These are phyloP conservation scores for Ustilago vetiveriae DNA, from an alignment of 1,284 basidiomycete species.

Conservation along the genomic window DNA sequence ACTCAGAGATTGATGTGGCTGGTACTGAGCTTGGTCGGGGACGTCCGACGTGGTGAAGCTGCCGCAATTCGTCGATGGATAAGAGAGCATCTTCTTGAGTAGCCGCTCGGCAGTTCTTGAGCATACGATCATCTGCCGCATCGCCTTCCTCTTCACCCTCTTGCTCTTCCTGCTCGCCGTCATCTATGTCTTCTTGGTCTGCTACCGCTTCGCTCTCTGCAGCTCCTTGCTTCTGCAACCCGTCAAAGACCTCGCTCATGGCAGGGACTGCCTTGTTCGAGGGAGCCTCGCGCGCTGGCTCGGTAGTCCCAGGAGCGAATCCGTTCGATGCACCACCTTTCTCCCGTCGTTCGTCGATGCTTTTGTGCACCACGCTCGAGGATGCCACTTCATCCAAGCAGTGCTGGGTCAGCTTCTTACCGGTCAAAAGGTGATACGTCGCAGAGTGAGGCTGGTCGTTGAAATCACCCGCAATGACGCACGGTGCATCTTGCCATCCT, in stretches of 20 bases:
- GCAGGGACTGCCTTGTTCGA: constrained; percentile 47
- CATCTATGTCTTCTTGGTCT: constrained; percentile 29
- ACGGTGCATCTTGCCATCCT: constrained; percentile 75
- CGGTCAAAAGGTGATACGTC: constrained; percentile 79
- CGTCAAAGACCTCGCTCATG: constrained; percentile 63
- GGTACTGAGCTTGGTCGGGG: constrained; percentile 14
- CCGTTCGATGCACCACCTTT: constrained; percentile 31
- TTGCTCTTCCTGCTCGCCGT: constrained; percentile 67
- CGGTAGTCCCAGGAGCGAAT: constrained; percentile 54
- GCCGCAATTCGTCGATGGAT: constrained; percentile 73
- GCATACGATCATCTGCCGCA: constrained; percentile 72
- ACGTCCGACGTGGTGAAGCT: constrained; percentile 70
- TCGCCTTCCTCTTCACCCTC: constrained; percentile 31
- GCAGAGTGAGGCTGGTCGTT: constrained; percentile 88
- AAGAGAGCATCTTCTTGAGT: constrained; percentile 78
- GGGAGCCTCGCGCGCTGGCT: constrained; percentile 43
- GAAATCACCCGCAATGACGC: constrained; percentile 88
- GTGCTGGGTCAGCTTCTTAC: constrained; percentile 68
- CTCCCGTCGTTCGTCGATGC: constrained; percentile 73
- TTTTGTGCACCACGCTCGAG: constrained; percentile 84
- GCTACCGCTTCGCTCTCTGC: constrained; percentile 15
- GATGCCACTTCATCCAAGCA: constrained; percentile 71
- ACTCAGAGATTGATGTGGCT: not conserved
- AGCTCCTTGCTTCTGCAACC: constrained; percentile 1
- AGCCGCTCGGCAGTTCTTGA: constrained; percentile 79